Base-by-base conservation (phyloP, 2,329 filamentous ascomycete species). In the Cladosporium halotolerans region DNA sequence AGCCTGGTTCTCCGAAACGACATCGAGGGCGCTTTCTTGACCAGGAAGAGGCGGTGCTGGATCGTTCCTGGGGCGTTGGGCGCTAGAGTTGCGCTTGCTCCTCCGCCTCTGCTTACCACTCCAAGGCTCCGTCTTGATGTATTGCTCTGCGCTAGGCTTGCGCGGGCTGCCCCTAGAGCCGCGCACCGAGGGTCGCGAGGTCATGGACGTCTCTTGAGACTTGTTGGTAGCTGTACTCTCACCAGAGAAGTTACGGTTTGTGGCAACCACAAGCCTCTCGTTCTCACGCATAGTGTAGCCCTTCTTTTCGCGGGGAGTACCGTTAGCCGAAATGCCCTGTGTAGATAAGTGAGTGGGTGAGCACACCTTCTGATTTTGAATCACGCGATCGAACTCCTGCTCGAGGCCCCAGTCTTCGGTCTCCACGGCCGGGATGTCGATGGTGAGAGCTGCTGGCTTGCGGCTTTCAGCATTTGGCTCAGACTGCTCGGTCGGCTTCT, bases 201-300 rank as follows among this genome's bases (percentile, higher is more conserved):
- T 31, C 48, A 44, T 43, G 10, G 31, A 42, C 13, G 31, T 31
- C 36, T 60, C 75, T 70, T 59, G 72, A 59, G 71, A 84, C 66
- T 68, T 85, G 32, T 45, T 56, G 3, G 63, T 65, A 8, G 52
- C 63, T 39, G 59, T 58, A 56, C 61, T 64, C 36, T 63, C 61
- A 48, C 58, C 59, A 55, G 78, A 78, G 60, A 78, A 75, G 45
- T 77, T 72, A 43, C 80, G 78, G 66, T 79, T 84, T 68, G 85
- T 95, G n/a, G 93, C 93, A 46, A 95, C 84, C 47, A 99, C 89
- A 51, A 99, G 81, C 71, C 97, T 97, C 3, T 92, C 97, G 72
- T 97, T 99, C 65, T 99, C 92, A 65, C 93, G 85, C 92, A 97
- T 99, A 43, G 97, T 79, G 67, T 99, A 99, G 53, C 93, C 93